These are phyloP conservation scores for Leishmania amazonensis DNA, from an alignment of 208 protist genomes.

Conservation along the genomic window DNA sequence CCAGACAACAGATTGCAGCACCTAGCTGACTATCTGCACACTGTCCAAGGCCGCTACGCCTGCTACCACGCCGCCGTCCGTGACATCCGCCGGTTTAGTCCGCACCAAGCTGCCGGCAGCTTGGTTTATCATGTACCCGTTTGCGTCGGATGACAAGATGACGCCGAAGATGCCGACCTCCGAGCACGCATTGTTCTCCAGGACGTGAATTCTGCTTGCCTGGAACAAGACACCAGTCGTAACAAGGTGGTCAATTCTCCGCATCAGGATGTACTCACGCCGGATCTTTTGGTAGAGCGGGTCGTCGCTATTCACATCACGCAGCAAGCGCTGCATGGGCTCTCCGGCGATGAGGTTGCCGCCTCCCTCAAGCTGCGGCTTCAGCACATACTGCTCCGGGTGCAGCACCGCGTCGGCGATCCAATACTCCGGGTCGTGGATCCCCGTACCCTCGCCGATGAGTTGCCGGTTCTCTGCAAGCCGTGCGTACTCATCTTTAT, in stretches of 20 bases:
- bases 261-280: slow-evolving; percentile 93
- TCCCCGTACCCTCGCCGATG: slow-evolving; percentile 7
- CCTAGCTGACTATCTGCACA: slow-evolving; percentile 26
- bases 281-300: slow-evolving; percentile 52
- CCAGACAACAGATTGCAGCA: neutral
- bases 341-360: slow-evolving; percentile 91
- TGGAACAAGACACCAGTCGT: slow-evolving; percentile 60
- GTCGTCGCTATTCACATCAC: slow-evolving; percentile 26
- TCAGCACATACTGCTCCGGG: slow-evolving; percentile 92
- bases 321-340: slow-evolving; percentile 64
- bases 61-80: slow-evolving; percentile 95
- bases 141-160: slow-evolving; percentile 53
- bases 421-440: slow-evolving; percentile 49
- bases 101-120: slow-evolving; percentile 90
- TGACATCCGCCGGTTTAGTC: slow-evolving; percentile 86
- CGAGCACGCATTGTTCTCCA: slow-evolving; percentile 71
- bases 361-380: slow-evolving; percentile 96
- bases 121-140: slow-evolving; percentile 43
- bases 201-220: slow-evolving; percentile 45
- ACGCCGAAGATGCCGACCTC: slow-evolving; percentile 91
- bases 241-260: slow-evolving; percentile 74
- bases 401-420: slow-evolving; percentile 69
- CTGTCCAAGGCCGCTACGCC: slow-evolving; percentile 94
- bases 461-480: slow-evolving; percentile 15
- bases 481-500: slow-evolving; percentile 54